phyloP scores from a whole-genome alignment of 306 rosid genomes.

The Cotoneaster glaucophyllus region DNA sequence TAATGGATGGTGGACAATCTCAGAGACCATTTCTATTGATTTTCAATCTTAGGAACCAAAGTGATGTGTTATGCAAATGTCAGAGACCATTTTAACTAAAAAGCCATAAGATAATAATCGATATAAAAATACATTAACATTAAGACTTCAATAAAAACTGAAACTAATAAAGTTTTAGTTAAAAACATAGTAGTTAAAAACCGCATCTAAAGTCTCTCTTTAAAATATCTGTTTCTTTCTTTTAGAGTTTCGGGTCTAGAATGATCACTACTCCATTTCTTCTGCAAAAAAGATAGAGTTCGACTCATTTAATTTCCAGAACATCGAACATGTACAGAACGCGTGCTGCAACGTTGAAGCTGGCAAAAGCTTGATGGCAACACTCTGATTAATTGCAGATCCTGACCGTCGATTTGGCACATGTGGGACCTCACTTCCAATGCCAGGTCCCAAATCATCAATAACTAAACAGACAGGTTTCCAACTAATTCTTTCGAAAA shows the following conservation, averaged over 20 bases:
- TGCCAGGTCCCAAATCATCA: neutral
- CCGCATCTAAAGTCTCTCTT: too few relatives aligned
- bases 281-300: neutral
- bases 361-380: slow-evolving; percentile 7
- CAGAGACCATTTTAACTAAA: too few relatives aligned
- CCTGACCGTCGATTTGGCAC: neutral
- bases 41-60: too few relatives aligned
- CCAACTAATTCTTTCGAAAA: neutral
- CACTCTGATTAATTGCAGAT: neutral
- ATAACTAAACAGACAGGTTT: neutral
- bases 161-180: too few relatives aligned
- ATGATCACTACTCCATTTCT: neutral
- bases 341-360: neutral
- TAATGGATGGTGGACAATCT: too few relatives aligned
- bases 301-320: neutral
- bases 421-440: neutral
- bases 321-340: neutral
- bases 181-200: too few relatives aligned
- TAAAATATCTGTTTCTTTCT: neutral
- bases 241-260: neutral
- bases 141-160: too few relatives aligned
- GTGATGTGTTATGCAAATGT: too few relatives aligned
- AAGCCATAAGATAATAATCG: too few relatives aligned
- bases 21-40: too few relatives aligned
- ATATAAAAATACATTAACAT: too few relatives aligned